phyloP scores from a whole-genome alignment of 257 asterid genomes.

The Nicotiana paniculata region DNA sequence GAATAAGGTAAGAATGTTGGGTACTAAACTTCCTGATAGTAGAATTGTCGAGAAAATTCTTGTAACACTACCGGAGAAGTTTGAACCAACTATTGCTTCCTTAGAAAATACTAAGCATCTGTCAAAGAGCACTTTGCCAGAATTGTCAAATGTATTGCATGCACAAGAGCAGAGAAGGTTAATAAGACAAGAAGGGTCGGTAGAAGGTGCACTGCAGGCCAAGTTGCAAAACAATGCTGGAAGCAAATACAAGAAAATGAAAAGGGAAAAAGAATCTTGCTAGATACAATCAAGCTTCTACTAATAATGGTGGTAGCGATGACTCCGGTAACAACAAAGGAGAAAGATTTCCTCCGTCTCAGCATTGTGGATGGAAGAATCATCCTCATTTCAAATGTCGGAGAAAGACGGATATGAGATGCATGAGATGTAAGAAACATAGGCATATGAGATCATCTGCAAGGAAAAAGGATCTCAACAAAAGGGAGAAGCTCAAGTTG shows the following conservation, averaged over 20 bases:
- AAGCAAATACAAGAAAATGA: background rate
- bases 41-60: background rate
- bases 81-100: background rate
- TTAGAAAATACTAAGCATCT: slow-evolving; percentile 1
- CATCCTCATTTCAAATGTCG: background rate
- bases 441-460: background rate
- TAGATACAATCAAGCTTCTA: background rate
- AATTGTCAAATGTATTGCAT: background rate
- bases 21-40: background rate
- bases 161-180: background rate
- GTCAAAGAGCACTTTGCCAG: background rate
- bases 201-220: background rate
- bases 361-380: background rate
- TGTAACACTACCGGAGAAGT: background rate
- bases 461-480: background rate
- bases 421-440: background rate
- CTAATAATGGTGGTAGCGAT: background rate
- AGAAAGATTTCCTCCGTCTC: background rate
- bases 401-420: background rate
- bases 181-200: background rate
- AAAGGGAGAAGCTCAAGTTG: background rate
- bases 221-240: background rate
- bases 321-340: background rate
- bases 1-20: background rate
- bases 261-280: background rate